Evolutionary conservation across 768 basidiomycete species (phyloP).

Genomic region (Termitomyces sp.): DNA sequence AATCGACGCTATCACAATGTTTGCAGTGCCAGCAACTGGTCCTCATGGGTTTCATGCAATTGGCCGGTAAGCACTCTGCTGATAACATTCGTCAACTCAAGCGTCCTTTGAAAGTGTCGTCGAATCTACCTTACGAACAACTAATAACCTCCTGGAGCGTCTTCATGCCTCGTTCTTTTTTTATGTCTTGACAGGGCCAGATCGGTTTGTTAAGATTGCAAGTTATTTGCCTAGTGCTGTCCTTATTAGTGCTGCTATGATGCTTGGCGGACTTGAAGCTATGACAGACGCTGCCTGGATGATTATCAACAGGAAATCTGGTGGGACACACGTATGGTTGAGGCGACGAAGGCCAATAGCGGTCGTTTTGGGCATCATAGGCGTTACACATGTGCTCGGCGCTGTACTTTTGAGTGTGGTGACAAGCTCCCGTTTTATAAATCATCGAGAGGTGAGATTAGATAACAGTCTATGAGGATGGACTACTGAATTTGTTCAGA

Average conservation of each 20-base stretch:
- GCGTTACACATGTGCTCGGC: slow-evolving; percentile 52
- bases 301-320: slow-evolving; percentile 14
- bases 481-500: slow-evolving; percentile 9
- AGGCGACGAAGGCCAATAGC: slow-evolving; percentile 51
- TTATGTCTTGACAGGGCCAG: slow-evolving; percentile 65
- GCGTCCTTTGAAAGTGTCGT: slow-evolving; percentile 45
- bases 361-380: slow-evolving; percentile 45
- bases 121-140: slow-evolving; percentile 85
- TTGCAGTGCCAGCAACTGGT: slow-evolving; percentile 79
- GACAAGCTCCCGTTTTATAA: slow-evolving; percentile 38
- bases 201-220: slow-evolving; percentile 83
- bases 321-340: slow-evolving; percentile 29
- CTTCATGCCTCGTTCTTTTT: slow-evolving; percentile 98
- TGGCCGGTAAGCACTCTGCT: slow-evolving; percentile 56
- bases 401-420: slow-evolving; percentile 42
- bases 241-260: slow-evolving; percentile 78
- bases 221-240: slow-evolving; percentile 86
- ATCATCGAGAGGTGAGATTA: slow-evolving; percentile 33
- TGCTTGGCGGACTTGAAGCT: slow-evolving; percentile 71
- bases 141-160: slow-evolving; percentile 92
- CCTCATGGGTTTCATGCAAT: slow-evolving; percentile 95
- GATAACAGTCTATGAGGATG: neutral
- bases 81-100: slow-evolving; percentile 3
- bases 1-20: slow-evolving; percentile 91
- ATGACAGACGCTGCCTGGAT: slow-evolving; percentile 71